These are phyloP conservation scores for Lycium barbarum DNA, from an alignment of 257 asterid genomes.

Conservation along the genomic window DNA sequence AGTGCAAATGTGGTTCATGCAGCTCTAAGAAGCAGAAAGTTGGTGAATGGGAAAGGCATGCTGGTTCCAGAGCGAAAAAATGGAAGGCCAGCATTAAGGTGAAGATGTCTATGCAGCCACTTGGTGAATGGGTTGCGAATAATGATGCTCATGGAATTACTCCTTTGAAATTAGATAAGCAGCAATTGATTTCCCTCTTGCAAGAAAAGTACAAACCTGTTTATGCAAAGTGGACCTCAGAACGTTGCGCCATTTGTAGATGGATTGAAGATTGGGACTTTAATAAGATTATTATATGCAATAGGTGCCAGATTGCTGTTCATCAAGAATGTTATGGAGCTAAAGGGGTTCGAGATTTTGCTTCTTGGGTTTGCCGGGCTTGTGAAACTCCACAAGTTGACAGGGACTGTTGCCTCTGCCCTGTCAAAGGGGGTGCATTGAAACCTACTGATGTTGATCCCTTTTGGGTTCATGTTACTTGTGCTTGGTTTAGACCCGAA, in stretches of 20 bases:
- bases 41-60: constrained; percentile 29
- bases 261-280: constrained; percentile 33
- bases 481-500: constrained; percentile 32
- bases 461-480: constrained; percentile 31
- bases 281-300: constrained; percentile 29
- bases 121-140: constrained; percentile 25
- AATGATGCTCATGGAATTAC: background rate
- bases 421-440: constrained; percentile 28
- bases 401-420: constrained; percentile 28
- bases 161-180: constrained; percentile 17
- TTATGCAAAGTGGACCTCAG: constrained; percentile 19
- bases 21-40: constrained; percentile 10
- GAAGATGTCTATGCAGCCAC: constrained; percentile 16
- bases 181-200: background rate
- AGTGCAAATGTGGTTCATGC: constrained; percentile 24
- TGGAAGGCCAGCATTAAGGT: constrained; percentile 33
- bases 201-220: constrained; percentile 11
- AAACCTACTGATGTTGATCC: constrained; percentile 28
- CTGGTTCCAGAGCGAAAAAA: constrained; percentile 32
- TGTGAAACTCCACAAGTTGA: constrained; percentile 22
- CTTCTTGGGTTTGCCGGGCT: constrained; percentile 28
- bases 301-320: constrained; percentile 28
- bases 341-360: constrained; percentile 13
- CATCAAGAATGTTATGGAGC: constrained; percentile 33
- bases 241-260: constrained; percentile 26